These are phyloP conservation scores for Aspergillus carlsbadensis DNA, from an alignment of 495 filamentous ascomycete genomes.

Conservation along the genomic window DNA sequence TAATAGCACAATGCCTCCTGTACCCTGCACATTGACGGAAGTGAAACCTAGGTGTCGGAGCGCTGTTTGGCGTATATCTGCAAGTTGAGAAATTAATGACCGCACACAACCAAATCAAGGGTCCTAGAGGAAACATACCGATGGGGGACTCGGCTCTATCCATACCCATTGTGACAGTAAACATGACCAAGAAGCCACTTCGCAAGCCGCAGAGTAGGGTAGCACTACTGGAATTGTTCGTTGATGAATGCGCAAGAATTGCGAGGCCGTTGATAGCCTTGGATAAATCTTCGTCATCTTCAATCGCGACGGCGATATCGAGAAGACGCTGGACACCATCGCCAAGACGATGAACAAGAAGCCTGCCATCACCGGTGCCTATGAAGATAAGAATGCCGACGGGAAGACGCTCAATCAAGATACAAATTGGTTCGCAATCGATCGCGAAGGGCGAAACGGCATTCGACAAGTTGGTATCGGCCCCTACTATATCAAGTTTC, in stretches of 20 bases:
- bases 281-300: conserved; percentile 28
- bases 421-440: conserved; percentile 36
- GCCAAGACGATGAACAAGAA: conserved; percentile 31
- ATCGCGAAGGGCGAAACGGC: conserved; percentile 21
- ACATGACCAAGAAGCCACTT: conserved; percentile 41
- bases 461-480: conserved; percentile 17
- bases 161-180: conserved; percentile 24
- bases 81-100: neutral
- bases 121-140: conserved; percentile 20
- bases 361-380: conserved; percentile 36
- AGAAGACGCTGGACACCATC: conserved; percentile 19
- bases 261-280: conserved; percentile 42
- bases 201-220: conserved; percentile 44
- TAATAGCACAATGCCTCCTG: conserved; percentile 28
- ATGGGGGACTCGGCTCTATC: conserved; percentile 20
- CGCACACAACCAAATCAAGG: neutral
- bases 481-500: conserved; percentile 13
- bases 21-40: conserved; percentile 34
- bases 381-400: conserved; percentile 32
- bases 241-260: conserved; percentile 16
- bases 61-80: conserved; percentile 31
- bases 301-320: conserved; percentile 19
- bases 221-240: conserved; percentile 12
- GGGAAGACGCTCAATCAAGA: conserved; percentile 31
- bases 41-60: conserved; percentile 37